phyloP scores from a whole-genome alignment of 108 stramenopile genomes.

The Pseudonitzschia delicatissima region DNA sequence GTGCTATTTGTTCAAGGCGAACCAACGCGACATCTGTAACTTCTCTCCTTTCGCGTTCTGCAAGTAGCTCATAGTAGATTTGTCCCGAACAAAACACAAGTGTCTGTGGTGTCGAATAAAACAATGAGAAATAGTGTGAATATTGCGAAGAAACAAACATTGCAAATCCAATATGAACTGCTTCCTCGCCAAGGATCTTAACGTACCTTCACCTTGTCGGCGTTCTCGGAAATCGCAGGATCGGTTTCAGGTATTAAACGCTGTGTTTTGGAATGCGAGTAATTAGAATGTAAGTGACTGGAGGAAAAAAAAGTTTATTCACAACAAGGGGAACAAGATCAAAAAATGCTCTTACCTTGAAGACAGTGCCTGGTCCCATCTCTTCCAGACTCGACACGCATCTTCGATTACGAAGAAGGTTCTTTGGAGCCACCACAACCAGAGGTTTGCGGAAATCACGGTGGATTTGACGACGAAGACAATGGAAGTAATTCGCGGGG shows the following conservation, averaged over 20 bases:
- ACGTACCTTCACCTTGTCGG: constrained; percentile 81
- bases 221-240: constrained; percentile 60
- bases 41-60: constrained; percentile 81
- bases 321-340: background rate
- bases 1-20: constrained; percentile 97
- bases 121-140: background rate
- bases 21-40: constrained; percentile 90
- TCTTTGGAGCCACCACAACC: constrained; percentile 96
- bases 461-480: constrained; percentile 97
- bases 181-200: background rate
- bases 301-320: background rate
- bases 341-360: constrained; percentile 39
- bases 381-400: constrained; percentile 88
- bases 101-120: constrained; percentile 34
- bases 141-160: background rate
- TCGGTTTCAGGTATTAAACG: constrained; percentile 84
- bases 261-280: constrained; percentile 11
- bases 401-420: constrained; percentile 87
- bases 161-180: background rate
- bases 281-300: background rate
- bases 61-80: constrained; percentile 97
- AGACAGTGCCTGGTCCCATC: constrained; percentile 90
- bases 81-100: constrained; percentile 96
- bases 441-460: constrained; percentile 99
- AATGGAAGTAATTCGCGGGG: constrained; percentile 99